phyloP scores from a whole-genome alignment of 139 green algal genomes.

The Astrephomene gubernaculifera region DNA sequence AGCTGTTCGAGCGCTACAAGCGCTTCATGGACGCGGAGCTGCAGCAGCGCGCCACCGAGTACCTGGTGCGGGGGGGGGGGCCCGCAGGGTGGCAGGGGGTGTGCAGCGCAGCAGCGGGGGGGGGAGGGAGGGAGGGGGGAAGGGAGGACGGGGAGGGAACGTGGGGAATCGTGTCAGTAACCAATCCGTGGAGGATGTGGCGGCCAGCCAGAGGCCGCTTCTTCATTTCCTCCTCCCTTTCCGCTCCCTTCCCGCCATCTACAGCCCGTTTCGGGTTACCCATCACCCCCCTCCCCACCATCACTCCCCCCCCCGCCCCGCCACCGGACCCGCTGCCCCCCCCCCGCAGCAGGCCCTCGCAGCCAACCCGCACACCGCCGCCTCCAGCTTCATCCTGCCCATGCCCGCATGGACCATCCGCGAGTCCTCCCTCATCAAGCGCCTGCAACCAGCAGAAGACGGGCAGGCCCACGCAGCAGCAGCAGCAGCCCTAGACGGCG shows the following conservation, averaged over 20 bases:
- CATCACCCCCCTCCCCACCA: too few species aligned
- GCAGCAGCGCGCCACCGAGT: constrained; percentile 96
- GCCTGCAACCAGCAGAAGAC: constrained; percentile 72
- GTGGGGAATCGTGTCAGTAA: too few species aligned
- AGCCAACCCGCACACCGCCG: constrained; percentile 47
- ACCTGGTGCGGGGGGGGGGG: constrained; percentile 67
- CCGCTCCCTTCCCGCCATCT: too few species aligned
- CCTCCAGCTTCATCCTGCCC: constrained; percentile 73
- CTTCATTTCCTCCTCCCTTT: too few species aligned
- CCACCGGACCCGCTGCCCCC: too few species aligned
- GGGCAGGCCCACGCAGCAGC: not conserved
- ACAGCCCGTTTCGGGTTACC: too few species aligned
- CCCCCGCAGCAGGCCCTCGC: constrained; percentile 61
- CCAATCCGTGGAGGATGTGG: too few species aligned
- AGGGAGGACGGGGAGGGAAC: too few species aligned
- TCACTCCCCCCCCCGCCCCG: not conserved
- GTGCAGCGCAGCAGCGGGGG: too few species aligned
- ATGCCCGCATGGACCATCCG: constrained; percentile 86
- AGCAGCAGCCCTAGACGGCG: not conserved
- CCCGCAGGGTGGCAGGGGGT: not conserved
- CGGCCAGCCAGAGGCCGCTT: too few species aligned
- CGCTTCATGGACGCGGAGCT: constrained; percentile 87
- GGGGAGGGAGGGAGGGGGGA: too few species aligned
- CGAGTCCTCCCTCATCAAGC: constrained; percentile 79
- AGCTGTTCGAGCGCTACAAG: constrained; percentile 75